A percentile compares a stretch with the other conserved stretches of the same genome.
These are phyloP conservation scores for Globisporangium paroecandrum DNA, from an alignment of 352 stramenopile species.

Conservation along the genomic window DNA sequence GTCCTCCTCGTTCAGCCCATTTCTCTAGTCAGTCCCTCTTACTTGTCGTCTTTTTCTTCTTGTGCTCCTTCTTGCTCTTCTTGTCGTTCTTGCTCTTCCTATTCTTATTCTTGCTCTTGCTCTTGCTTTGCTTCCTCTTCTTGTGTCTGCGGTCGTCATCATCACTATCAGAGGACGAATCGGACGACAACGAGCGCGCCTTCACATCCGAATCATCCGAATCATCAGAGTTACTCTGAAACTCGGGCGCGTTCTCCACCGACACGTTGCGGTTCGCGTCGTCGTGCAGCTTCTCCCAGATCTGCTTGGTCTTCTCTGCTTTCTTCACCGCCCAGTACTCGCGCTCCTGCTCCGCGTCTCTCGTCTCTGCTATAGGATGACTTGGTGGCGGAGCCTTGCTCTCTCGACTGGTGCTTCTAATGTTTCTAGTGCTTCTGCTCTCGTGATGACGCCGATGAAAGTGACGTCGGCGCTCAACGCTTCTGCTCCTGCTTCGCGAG, in stretches of 20 bases:
- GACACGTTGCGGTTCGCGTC: slow-evolving; percentile 29
- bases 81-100: background rate
- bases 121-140: slow-evolving; percentile 18
- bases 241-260: slow-evolving; percentile 49
- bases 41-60: slow-evolving; percentile 9
- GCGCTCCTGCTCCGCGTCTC: slow-evolving; percentile 28
- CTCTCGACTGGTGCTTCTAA: background rate
- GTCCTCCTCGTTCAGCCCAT: background rate
- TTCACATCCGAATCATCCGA: slow-evolving; percentile 45
- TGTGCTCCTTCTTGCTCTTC: slow-evolving; percentile 21
- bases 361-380: background rate
- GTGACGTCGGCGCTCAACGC: slow-evolving; percentile 14
- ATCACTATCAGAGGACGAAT: slow-evolving; percentile 5
- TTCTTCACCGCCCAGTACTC: slow-evolving; percentile 61
- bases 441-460: background rate
- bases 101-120: slow-evolving; percentile 19
- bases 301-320: slow-evolving; percentile 41
- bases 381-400: background rate
- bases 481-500: slow-evolving; percentile 16
- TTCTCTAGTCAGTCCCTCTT: slow-evolving; percentile 14
- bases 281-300: slow-evolving; percentile 48
- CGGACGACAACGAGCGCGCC: background rate
- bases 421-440: background rate
- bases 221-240: slow-evolving; percentile 33
- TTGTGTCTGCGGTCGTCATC: slow-evolving; percentile 16